These are phyloP conservation scores for Wickerhamiella lipophila DNA, from an alignment of 805 yeast species.

Conservation along the genomic window DNA sequence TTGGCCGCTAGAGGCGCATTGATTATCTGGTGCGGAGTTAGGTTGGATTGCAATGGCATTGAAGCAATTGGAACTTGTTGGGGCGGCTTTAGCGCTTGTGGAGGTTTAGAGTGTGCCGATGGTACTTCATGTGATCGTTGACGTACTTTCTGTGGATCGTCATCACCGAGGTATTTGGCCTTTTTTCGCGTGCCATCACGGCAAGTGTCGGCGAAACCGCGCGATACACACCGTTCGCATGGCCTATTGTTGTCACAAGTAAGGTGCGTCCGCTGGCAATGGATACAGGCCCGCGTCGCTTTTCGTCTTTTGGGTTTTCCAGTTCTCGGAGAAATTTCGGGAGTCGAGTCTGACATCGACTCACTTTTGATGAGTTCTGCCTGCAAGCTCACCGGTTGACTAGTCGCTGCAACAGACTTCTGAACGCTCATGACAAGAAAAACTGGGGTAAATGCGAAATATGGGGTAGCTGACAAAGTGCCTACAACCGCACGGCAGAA, in stretches of 20 bases:
- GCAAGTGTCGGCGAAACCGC: conserved; percentile 60
- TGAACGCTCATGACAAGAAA: background rate
- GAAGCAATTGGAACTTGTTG: background rate
- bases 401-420: background rate
- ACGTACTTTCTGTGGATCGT: conserved; percentile 3
- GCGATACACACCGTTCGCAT: conserved; percentile 60
- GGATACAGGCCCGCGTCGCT: conserved; percentile 77
- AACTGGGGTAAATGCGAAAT: conserved; percentile 1
- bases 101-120: background rate
- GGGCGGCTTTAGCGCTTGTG: background rate
- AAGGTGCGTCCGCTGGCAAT: conserved; percentile 83
- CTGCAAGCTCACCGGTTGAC: background rate
- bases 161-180: conserved; percentile 63
- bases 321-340: conserved; percentile 22
- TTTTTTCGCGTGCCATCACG: conserved; percentile 85
- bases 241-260: conserved; percentile 82
- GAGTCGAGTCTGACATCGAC: background rate
- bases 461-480: background rate
- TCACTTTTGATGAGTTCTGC: background rate
- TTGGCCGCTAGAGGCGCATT: background rate
- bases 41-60: background rate
- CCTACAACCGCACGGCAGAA: no score
- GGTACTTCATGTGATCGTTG: background rate
- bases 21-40: background rate
- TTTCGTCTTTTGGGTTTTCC: conserved; percentile 42